These are phyloP conservation scores for Brassica hybrid DNA, from an alignment of 441 rosid genomes.

Conservation along the genomic window DNA sequence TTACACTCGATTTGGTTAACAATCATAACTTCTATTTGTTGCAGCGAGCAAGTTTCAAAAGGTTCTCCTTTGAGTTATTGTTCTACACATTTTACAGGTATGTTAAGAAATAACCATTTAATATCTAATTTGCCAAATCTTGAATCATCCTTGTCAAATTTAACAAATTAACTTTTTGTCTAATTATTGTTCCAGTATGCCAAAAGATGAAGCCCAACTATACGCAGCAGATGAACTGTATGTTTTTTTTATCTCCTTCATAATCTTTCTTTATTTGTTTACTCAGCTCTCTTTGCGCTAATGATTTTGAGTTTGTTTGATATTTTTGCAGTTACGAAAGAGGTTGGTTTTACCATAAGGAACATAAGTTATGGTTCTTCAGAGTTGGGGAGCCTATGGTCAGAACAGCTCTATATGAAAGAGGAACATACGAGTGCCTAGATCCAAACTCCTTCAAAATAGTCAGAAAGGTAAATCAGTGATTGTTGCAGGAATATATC, in stretches of 20 bases:
- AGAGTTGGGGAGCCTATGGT: no score
- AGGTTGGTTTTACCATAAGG: conserved; percentile 98
- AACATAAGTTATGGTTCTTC: conserved; percentile 74
- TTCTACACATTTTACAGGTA: conserved; percentile 96
- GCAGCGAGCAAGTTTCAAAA: conserved; percentile 90
- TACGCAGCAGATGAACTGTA: conserved; percentile 97
- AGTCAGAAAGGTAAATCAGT: conserved; percentile 65
- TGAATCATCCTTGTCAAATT: conserved; percentile 9
- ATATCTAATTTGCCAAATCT: conserved; percentile 14
- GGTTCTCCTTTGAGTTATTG: conserved; percentile 74
- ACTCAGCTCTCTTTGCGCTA: neutral
- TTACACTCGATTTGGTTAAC: neutral
- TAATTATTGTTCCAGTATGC: conserved; percentile 70
- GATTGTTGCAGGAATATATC: neutral
- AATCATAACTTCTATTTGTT: conserved; percentile 28
- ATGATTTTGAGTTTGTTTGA: conserved; percentile 1
- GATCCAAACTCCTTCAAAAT: no score
- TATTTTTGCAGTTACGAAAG: conserved; percentile 68
- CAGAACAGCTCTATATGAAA: no score
- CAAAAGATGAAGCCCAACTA: conserved; percentile 93
- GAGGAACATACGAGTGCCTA: no score
- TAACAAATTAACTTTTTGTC: neutral
- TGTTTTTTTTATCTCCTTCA: conserved; percentile 39
- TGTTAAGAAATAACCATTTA: conserved; percentile 10
- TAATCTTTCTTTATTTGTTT: conserved; percentile 15